These are phyloP conservation scores for Teratosphaeriaceae sp. DNA, from an alignment of 2,329 filamentous ascomycete species.

Conservation along the genomic window DNA sequence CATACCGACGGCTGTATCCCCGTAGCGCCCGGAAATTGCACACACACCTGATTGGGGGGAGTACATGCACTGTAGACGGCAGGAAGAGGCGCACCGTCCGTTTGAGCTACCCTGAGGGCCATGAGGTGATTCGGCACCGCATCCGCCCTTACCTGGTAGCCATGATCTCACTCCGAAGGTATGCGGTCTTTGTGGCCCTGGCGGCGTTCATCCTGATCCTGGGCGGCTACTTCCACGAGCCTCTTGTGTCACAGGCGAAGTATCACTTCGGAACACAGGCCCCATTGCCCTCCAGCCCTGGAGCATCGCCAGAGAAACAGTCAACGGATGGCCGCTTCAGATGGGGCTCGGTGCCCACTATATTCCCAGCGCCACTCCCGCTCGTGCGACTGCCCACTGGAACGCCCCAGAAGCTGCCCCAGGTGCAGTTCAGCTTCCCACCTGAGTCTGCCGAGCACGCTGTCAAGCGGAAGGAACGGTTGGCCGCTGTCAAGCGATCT, in stretches of 20 bases:
- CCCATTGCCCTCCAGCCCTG: conserved; percentile 1
- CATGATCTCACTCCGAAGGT: conserved; percentile 36
- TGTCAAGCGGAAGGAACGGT: conserved; percentile 29
- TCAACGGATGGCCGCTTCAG: conserved; percentile 22
- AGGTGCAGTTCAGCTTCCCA: conserved; percentile 37
- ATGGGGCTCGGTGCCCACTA: conserved; percentile 36
- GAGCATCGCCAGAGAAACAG: conserved; percentile 11
- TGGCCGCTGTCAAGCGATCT: conserved; percentile 34
- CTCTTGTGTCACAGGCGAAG: conserved; percentile 1
- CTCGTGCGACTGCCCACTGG: conserved; percentile 33
- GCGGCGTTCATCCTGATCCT: conserved; percentile 30
- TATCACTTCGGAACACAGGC: background rate
- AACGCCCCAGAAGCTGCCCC: conserved; percentile 32
- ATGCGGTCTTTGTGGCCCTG: conserved; percentile 29
- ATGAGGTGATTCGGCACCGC: no score
- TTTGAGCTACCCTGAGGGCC: no score
- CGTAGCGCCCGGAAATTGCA: background rate
- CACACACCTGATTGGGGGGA: no score
- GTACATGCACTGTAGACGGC: no score
- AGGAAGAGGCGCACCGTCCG: no score
- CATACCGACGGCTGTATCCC: no score
- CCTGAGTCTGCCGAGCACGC: conserved; percentile 27
- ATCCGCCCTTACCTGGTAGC: background rate
- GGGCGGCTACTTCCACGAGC: conserved; percentile 30
- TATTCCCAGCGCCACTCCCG: conserved; percentile 30